Conservation (phyloP, 2,329 filamentous ascomycete genomes). For the Endoconidiophora laricicola region DNA sequence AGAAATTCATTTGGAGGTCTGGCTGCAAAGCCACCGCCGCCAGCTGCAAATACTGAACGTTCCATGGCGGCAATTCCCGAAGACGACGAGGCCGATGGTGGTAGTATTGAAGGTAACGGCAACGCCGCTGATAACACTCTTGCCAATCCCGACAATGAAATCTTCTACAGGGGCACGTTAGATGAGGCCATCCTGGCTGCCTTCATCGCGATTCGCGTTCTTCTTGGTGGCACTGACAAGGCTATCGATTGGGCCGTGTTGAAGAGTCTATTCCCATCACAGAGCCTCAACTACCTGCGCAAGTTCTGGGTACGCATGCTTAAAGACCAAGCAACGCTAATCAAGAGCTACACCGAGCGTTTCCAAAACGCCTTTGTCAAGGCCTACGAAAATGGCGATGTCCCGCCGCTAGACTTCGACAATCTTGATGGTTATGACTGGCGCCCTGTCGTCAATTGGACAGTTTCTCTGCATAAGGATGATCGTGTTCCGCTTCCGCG, state of each 20-base stretch:
- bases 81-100: not conserved
- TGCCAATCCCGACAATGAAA: no score
- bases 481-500: slow-evolving; percentile 8
- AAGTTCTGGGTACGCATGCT: slow-evolving; percentile 40
- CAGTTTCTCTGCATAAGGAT: slow-evolving; percentile 28
- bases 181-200: slow-evolving; percentile 31
- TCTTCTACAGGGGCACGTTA: slow-evolving; percentile 2
- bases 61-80: slow-evolving; percentile 9
- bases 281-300: slow-evolving; percentile 33
- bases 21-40: slow-evolving; percentile 1
- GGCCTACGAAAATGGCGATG: slow-evolving; percentile 45
- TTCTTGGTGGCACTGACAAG: slow-evolving; percentile 44
- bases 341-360: slow-evolving; percentile 27
- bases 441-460: slow-evolving; percentile 49
- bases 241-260: slow-evolving; percentile 45
- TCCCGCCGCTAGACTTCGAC: slow-evolving; percentile 47
- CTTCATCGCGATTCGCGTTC: slow-evolving; percentile 38
- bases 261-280: slow-evolving; percentile 36
- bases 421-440: slow-evolving; percentile 51
- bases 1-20: slow-evolving; percentile 4
- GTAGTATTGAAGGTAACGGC: not conserved
- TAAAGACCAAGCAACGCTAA: slow-evolving; percentile 12
- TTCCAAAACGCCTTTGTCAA: slow-evolving; percentile 50
- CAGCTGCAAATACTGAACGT: slow-evolving; percentile 11
- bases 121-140: not conserved